Evolutionary conservation across 495 filamentous ascomycete genomes (phyloP).

Genomic region (Talaromyces wortmannii): DNA sequence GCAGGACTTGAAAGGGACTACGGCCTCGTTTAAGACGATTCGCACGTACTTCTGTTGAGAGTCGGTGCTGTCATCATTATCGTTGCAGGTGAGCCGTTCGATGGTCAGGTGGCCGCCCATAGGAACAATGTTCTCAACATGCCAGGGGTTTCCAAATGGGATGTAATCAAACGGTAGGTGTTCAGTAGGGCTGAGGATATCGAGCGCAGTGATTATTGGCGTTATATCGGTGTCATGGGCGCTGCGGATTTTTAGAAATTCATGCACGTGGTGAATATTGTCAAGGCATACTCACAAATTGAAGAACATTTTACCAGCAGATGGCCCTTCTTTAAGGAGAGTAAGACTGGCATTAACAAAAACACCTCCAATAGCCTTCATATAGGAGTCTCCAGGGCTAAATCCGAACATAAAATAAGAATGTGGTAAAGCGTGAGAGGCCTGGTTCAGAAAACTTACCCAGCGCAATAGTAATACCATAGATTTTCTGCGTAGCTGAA

Average conservation of each 20-base stretch:
- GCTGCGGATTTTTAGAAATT: conserved; percentile 13
- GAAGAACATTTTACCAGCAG: conserved; percentile 39
- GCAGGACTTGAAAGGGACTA: conserved; percentile 14
- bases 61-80: conserved; percentile 17
- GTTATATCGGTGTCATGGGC: conserved; percentile 49
- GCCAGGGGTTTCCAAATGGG: conserved; percentile 29
- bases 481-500: conserved; percentile 49
- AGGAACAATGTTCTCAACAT: conserved; percentile 42
- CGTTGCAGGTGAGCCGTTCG: conserved; percentile 31
- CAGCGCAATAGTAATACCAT: conserved; percentile 47
- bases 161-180: conserved; percentile 36
- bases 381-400: conserved; percentile 42
- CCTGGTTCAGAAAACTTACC: conserved; percentile 9
- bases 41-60: conserved; percentile 14
- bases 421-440: neutral
- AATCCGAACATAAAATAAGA: neutral
- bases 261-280: neutral
- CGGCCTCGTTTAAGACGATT: conserved; percentile 17
- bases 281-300: conserved; percentile 35
- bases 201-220: conserved; percentile 42
- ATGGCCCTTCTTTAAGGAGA: conserved; percentile 38
- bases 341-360: conserved; percentile 46
- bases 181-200: conserved; percentile 30
- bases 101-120: conserved; percentile 44
- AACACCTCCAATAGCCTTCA: conserved; percentile 41